phyloP scores from a whole-genome alignment of 1,139 yeast species.

The Geotrichum aggregatum region DNA sequence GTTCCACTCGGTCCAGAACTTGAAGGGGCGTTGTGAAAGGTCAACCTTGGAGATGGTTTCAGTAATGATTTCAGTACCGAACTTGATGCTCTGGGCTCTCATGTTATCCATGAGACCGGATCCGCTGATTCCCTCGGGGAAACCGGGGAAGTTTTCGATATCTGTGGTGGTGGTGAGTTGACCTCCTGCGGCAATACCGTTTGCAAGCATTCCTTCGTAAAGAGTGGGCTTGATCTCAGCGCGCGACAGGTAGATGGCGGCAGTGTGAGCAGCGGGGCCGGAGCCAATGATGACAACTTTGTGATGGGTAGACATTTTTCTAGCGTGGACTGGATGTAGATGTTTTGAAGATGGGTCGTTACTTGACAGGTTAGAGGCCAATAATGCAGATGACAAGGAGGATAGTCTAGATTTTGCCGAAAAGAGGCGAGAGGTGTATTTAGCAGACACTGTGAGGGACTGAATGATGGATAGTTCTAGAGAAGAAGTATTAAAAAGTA shows the following conservation, averaged over 20 bases:
- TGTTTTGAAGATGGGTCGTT: background rate
- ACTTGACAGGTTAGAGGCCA: conserved; percentile 13
- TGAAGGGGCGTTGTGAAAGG: conserved; percentile 79
- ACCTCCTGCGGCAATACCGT: conserved; percentile 98
- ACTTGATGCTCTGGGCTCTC: conserved; percentile 80
- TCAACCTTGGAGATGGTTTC: conserved; percentile 93
- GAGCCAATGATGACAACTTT: conserved; percentile 91
- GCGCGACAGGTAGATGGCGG: conserved; percentile 92
- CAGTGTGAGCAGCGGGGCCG: conserved; percentile 99
- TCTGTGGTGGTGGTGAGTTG: conserved; percentile 97
- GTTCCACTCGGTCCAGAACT: conserved; percentile 92
- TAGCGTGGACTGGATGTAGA: background rate
- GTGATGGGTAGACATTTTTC: conserved; percentile 50
- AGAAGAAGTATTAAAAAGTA: background rate
- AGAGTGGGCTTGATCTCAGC: conserved; percentile 92
- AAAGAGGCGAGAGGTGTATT: conserved; percentile 16
- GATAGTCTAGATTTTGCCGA: conserved; percentile 16
- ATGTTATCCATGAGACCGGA: conserved; percentile 84
- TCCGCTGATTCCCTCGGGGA: conserved; percentile 92
- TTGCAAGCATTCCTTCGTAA: conserved; percentile 95
- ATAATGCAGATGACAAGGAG: conserved; percentile 15
- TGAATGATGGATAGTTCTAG: conserved; percentile 14
- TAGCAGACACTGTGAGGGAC: conserved; percentile 16
- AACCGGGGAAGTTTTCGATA: conserved; percentile 92
- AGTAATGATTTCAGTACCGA: conserved; percentile 90